These are phyloP conservation scores for Aegilops sharonensis DNA, from an alignment of 176 grass and related monocot genomes.

Conservation along the genomic window DNA sequence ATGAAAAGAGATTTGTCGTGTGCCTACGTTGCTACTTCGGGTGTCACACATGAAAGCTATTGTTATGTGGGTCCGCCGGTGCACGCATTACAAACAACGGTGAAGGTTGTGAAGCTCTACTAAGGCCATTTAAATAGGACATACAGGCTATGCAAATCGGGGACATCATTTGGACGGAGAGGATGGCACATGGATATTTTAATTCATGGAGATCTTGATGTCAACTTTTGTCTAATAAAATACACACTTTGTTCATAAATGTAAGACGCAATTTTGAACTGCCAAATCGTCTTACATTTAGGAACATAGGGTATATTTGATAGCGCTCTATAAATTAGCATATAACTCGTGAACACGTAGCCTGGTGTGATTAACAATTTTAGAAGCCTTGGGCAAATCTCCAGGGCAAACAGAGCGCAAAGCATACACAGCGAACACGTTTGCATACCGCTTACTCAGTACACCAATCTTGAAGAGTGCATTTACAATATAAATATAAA, in stretches of 20 bases:
- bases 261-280: no score
- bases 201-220: not conserved
- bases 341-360: not conserved
- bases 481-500: not conserved
- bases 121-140: not conserved
- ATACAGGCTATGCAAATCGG: not conserved
- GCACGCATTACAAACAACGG: not conserved
- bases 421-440: no score
- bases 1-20: no score
- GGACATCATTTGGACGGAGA: not conserved
- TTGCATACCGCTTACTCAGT: not conserved
- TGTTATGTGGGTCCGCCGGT: not conserved
- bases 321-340: not conserved
- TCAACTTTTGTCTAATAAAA: no score
- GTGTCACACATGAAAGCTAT: not conserved
- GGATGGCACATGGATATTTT: not conserved
- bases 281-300: no score
- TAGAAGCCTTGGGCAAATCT: no score
- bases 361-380: no score
- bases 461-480: not conserved
- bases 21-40: not conserved
- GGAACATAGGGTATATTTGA: not conserved
- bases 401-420: no score
- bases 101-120: not conserved
- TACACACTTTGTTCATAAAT: no score